Evolutionary conservation across 2,329 filamentous ascomycete genomes (phyloP).

Genomic region (Neopestalotiopsis clavispora): DNA sequence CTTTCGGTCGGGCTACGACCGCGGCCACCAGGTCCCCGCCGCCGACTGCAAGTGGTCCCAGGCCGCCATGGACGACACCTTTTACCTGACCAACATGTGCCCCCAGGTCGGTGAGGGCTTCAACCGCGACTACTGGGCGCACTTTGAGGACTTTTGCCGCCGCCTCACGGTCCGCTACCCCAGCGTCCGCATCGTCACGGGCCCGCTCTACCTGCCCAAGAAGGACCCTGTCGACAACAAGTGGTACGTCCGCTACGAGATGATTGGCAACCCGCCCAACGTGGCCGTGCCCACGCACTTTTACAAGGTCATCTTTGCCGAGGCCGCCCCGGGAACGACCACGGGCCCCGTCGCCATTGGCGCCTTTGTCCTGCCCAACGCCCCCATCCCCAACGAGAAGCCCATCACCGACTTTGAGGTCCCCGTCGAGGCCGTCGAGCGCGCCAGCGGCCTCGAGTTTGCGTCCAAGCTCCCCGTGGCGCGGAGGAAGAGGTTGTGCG

Average conservation of each 20-base stretch:
- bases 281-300: constrained; percentile 98
- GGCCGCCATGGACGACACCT: constrained; percentile 92
- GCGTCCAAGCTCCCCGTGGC: constrained; percentile 75
- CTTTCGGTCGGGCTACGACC: constrained; percentile 91
- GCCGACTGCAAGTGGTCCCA: constrained; percentile 97
- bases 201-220: constrained; percentile 89
- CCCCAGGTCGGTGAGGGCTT: constrained; percentile 98
- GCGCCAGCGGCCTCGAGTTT: constrained; percentile 91
- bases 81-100: constrained; percentile 94
- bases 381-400: constrained; percentile 84
- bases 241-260: constrained; percentile 94
- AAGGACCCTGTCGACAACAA: constrained; percentile 83
- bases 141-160: constrained; percentile 97
- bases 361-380: constrained; percentile 95
- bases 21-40: constrained; percentile 95
- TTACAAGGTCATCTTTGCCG: constrained; percentile 98
- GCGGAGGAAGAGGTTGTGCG: constrained; percentile 79
- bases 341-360: constrained; percentile 79
- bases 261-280: constrained; percentile 91
- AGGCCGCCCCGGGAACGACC: constrained; percentile 72
- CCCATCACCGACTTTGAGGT: constrained; percentile 93
- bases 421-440: constrained; percentile 88
- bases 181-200: constrained; percentile 88
- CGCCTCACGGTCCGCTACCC: constrained; percentile 81
- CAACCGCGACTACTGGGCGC: constrained; percentile 99